Evolutionary conservation across 352 stramenopile genomes (phyloP).

Genomic region (Bremia lactucae): DNA sequence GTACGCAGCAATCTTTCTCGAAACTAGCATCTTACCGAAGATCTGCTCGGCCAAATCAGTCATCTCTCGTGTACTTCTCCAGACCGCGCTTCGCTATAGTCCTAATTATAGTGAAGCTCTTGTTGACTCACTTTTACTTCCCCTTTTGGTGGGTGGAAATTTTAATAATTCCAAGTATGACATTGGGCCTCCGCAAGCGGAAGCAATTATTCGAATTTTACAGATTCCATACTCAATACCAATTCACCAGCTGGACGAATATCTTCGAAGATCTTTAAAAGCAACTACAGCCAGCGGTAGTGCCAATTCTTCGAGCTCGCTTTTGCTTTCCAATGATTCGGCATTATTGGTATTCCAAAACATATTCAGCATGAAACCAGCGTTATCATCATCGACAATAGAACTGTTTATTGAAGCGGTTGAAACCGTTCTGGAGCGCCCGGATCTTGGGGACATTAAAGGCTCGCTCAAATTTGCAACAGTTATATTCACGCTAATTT

Average conservation of each 20-base stretch:
- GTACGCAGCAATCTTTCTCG: slow-evolving; percentile 50
- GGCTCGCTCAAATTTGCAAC: slow-evolving; percentile 53
- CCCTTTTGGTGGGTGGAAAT: slow-evolving; percentile 24
- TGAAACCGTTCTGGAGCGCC: slow-evolving; percentile 29
- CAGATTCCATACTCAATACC: slow-evolving; percentile 33
- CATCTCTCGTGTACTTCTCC: slow-evolving; percentile 64
- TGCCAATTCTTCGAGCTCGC: slow-evolving; percentile 1
- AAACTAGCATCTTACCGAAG: slow-evolving; percentile 44
- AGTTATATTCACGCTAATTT: slow-evolving; percentile 52
- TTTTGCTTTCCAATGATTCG: slow-evolving; percentile 52
- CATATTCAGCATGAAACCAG: slow-evolving; percentile 47
- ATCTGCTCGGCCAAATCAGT: slow-evolving; percentile 43
- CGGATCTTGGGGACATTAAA: slow-evolving; percentile 18
- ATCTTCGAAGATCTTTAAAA: slow-evolving; percentile 28
- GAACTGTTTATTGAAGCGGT: slow-evolving; percentile 36
- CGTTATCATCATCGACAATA: slow-evolving; percentile 31
- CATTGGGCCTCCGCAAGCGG: slow-evolving; percentile 42
- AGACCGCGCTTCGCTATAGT: slow-evolving; percentile 41
- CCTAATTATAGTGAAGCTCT: slow-evolving; percentile 34
- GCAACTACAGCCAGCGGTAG: background rate
- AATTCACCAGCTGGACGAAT: slow-evolving; percentile 34
- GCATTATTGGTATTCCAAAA: slow-evolving; percentile 68
- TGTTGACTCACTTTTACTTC: slow-evolving; percentile 43
- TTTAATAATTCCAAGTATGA: background rate
- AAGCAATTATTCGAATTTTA: slow-evolving; percentile 60